Conservation (phyloP, 768 basidiomycete species). For the Tylopilus rubrobrunneus region DNA sequence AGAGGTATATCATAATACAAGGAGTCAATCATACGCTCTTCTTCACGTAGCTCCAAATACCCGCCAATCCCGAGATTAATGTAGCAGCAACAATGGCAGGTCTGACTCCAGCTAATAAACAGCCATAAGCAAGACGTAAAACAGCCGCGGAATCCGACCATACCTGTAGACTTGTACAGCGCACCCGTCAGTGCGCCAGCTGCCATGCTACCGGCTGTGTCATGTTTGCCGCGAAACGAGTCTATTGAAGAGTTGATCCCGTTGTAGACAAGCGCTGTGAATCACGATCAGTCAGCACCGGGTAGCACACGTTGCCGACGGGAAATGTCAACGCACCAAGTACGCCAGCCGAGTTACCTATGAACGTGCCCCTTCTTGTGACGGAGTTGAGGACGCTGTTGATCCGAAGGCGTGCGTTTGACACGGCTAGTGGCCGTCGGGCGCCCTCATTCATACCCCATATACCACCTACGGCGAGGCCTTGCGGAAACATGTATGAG, state of each 20-base stretch:
- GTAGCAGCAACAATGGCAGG: slow-evolving; percentile 88
- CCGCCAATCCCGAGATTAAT: slow-evolving; percentile 85
- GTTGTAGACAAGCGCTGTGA: slow-evolving; percentile 90
- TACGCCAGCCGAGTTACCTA: slow-evolving; percentile 97
- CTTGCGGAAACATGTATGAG: slow-evolving; percentile 62
- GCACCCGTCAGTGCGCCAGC: slow-evolving; percentile 90
- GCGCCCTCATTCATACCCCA: slow-evolving; percentile 98
- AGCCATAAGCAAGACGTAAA: slow-evolving; percentile 36
- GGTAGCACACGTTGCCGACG: slow-evolving; percentile 23
- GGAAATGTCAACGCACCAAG: slow-evolving; percentile 66
- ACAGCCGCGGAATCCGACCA: slow-evolving; percentile 34
- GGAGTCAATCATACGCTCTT: slow-evolving; percentile 65
- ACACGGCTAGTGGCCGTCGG: slow-evolving; percentile 79
- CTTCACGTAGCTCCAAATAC: slow-evolving; percentile 94
- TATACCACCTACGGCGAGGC: slow-evolving; percentile 88
- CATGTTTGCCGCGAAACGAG: slow-evolving; percentile 83
- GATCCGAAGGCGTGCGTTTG: slow-evolving; percentile 84
- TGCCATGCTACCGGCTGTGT: slow-evolving; percentile 85
- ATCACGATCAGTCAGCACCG: slow-evolving; percentile 35
- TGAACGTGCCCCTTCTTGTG: slow-evolving; percentile 94
- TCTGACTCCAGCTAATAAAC: slow-evolving; percentile 78
- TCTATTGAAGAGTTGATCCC: slow-evolving; percentile 94
- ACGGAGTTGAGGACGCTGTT: slow-evolving; percentile 97
- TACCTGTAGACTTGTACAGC: slow-evolving; percentile 92
- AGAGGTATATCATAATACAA: slow-evolving; percentile 37